Conservation (phyloP, 2,329 filamentous ascomycete genomes). For the Balansia obtecta region DNA sequence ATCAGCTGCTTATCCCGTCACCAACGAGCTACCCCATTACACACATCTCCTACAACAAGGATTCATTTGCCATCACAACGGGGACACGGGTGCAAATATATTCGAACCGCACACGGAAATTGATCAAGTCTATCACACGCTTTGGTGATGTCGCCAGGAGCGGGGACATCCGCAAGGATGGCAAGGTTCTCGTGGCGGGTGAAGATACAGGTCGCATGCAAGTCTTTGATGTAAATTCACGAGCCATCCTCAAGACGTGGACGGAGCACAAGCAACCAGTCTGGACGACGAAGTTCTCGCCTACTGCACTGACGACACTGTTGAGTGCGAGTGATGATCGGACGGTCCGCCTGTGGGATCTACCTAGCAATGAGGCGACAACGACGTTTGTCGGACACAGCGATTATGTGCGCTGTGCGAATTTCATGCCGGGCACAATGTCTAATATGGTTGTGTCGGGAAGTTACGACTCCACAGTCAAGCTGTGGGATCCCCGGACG, state of each 20-base stretch:
- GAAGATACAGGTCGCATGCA: slow-evolving; percentile 89
- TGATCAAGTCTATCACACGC: slow-evolving; percentile 85
- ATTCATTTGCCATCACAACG: slow-evolving; percentile 86
- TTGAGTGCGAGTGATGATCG: slow-evolving; percentile 88
- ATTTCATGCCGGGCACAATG: slow-evolving; percentile 65
- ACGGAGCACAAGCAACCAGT: slow-evolving; percentile 87
- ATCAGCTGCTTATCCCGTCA: slow-evolving; percentile 78
- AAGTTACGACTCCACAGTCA: slow-evolving; percentile 88
- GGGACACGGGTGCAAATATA: slow-evolving; percentile 89
- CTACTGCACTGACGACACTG: slow-evolving; percentile 69
- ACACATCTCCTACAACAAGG: slow-evolving; percentile 67
- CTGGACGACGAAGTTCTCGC: slow-evolving; percentile 87
- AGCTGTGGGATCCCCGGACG: slow-evolving; percentile 81
- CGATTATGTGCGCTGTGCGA: slow-evolving; percentile 83
- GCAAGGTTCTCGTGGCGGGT: slow-evolving; percentile 77
- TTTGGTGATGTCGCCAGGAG: slow-evolving; percentile 87
- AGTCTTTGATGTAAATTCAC: slow-evolving; percentile 80
- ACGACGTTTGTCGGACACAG: slow-evolving; percentile 74
- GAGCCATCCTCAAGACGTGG: slow-evolving; percentile 93
- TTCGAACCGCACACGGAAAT: slow-evolving; percentile 81
- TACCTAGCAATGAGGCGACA: slow-evolving; percentile 66
- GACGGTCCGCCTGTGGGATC: slow-evolving; percentile 88
- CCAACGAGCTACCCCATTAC: slow-evolving; percentile 84
- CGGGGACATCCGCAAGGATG: slow-evolving; percentile 80
- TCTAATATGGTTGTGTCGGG: slow-evolving; percentile 76